phyloP scores from a whole-genome alignment of 192 early-diverging fungal species.

The Funneliformis geosporum region DNA sequence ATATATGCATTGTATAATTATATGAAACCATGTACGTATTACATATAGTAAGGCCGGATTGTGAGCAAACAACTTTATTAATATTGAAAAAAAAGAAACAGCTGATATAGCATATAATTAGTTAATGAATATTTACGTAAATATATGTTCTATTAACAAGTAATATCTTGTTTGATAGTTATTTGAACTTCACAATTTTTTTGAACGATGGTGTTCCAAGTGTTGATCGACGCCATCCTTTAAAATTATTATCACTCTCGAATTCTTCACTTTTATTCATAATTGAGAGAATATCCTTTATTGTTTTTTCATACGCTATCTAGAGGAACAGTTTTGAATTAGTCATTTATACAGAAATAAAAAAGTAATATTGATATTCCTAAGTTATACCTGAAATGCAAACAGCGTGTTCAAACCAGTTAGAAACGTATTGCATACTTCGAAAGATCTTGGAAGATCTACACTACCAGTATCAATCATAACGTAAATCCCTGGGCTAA shows the following conservation, averaged over 20 bases:
- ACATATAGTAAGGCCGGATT: too few species aligned
- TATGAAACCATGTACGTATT: too few species aligned
- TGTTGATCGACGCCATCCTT: conserved; percentile 13
- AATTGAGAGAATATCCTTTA: not conserved
- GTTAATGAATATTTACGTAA: too few species aligned
- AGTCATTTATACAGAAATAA: conserved; percentile 22
- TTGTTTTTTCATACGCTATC: conserved; percentile 17
- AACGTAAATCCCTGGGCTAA: conserved; percentile 7
- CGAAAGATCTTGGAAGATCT: conserved; percentile 26
- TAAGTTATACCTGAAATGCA: conserved; percentile 18
- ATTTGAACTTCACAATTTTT: conserved; percentile 18
- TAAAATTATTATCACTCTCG: not conserved
- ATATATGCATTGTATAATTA: too few species aligned
- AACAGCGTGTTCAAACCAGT: conserved; percentile 17
- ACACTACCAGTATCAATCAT: conserved; percentile 29
- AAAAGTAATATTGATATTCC: conserved; percentile 4
- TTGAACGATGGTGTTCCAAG: conserved; percentile 23
- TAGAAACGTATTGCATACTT: conserved; percentile 21
- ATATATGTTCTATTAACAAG: too few species aligned
- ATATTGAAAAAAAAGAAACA: too few species aligned
- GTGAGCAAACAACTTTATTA: too few species aligned
- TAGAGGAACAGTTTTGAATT: conserved; percentile 25
- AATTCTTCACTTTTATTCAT: conserved; percentile 17
- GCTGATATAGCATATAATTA: too few species aligned
- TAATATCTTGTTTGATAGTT: not conserved